Base-by-base conservation (phyloP, 2,329 filamentous ascomycete genomes). In the Phialemoniopsis sp. region DNA sequence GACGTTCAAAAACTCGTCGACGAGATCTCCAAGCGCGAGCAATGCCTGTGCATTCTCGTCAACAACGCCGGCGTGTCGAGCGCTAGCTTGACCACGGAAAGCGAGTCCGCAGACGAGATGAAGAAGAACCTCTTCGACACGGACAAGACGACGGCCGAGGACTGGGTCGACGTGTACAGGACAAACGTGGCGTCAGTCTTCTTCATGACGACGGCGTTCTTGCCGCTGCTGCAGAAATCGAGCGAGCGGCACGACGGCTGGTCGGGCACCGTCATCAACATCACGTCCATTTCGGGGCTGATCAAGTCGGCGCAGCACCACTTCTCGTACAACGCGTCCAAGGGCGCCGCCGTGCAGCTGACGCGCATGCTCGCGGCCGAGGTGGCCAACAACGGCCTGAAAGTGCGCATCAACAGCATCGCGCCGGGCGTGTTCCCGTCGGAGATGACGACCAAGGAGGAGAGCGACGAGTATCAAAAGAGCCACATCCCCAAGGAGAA, bases 121-220 rank as follows among this genome's bases (percentile, higher is more conserved):
- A 76, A 72, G 45, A 54, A 76, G 40, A 79, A 81, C 57, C 67
- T 87, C 19, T 93, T 89, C 64, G 77, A 89, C 37, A 70, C 75
- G 32, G 71, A 82, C 40, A 52, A 59, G 2, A 56, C 63, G 3
- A 77, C 66, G 0, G 70, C 86, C 41, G 78, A 87, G 28, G 78
- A 84, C 50, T 93, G 87, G 88, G 73, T 72, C n/a, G 62, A 74
- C 31, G 78, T 79, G 0, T 90, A 85, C 67, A 76, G 78, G 42
- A 87, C 85, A 15, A 89, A 94, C 47, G 86, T 90, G 10, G 78
- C 87, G 26, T 77, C 75, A 43, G 70, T 80, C 40, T 85, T 79
- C 65, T 85, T 82, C 47, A 69, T 77, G 36, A 81, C 80, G 0
- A 71, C 81, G 36, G 73, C 78, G 0, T 72, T 85, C 33, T 73